Evolutionary conservation across 2,329 filamentous ascomycete species (phyloP), one percentile per base, ranked within the genome.

Genomic region (Nannizzia gypsea): DNA sequence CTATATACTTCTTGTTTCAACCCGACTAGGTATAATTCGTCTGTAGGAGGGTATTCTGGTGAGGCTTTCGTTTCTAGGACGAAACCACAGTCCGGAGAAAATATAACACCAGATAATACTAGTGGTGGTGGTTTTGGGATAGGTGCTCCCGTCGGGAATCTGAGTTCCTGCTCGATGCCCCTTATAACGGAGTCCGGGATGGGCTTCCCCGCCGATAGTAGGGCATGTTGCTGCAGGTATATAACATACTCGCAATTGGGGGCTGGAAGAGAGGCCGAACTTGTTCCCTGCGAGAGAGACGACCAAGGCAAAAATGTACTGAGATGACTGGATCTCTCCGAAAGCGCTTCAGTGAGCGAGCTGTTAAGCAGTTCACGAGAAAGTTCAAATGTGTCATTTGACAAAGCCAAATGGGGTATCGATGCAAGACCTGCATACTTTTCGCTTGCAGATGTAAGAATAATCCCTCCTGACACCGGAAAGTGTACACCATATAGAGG

Each of bases 391-490:
- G 77, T 75, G 60, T 77, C 74, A 22, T 76, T 68, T 4, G 80
- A 81, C 15, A 89, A 81, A 0, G 88, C 79, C 57, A 99, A 80
- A 72, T 97, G 90, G 26, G 93, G 91, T 54, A 97, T 76, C 1
- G 86, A 88, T 71, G 95, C 95, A 60, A 97, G 86, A 48, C 93
- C 91, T n/a, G 87, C 84, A 68, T 93, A 93, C 76, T 95, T 96
- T 69, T 96, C 88, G 72, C 90, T 96, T 55, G 90, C 92, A 0
- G 92, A 96, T 1, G 87, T 89, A 69, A 97, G 76, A 38, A 97
- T 76, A 56, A 93, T 83, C 13, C 84, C 82, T 1, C 93, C 93
- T 63, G 87, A 83, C n/a, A 82, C 80, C 40, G 87, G 85, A 79
- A 90, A 95, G 75, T 97, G 92, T 3, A 95, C 81, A 2, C 93